Base-by-base conservation (phyloP, 768 basidiomycete species). In the Boletus fagicola region DNA sequence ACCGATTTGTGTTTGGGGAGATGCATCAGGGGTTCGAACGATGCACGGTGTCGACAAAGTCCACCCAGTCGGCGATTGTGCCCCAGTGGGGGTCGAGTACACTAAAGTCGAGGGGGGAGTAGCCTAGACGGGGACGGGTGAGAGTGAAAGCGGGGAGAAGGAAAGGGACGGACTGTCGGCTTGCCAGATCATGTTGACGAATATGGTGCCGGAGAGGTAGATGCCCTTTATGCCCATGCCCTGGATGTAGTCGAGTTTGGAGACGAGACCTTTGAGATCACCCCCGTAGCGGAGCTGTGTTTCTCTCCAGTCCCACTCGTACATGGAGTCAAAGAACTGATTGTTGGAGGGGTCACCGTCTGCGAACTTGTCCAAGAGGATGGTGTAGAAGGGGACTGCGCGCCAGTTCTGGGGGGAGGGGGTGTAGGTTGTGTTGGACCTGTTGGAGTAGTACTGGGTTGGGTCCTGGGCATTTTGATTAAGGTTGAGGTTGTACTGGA, bases 161-260 rank as follows among this genome's bases (percentile, higher is more conserved):
- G 44, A 38, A 36, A 28, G 49, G 43, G 28, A 83, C 92, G 68
- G 53, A 94, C 94, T 93, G 81, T 96, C 94, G 4, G 92, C 89
- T 68, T 94, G 88, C 94, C 94, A 96, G n/a, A 92, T 74, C 94
- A 94, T 94, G 80, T 96, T 96, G 59, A 97, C 59, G 73, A 93
- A 97, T 51, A 87, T 85, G 1, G 94, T 97, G 51, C 94, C 94
- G 24, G 94, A 92, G 70, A 96, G 89, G 76, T 92, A 97, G 64
- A 97, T 85, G 51, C 85, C 80, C 64, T 78, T 78, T 58, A 93
- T 74, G 61, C 94, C 94, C 91, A 95, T 94, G 60, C 90, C 91
- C 45, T 91, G 78, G 18, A 97, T 77, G 70, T 97, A 97, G 73
- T 97, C 94, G 59, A 97, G 77, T 56, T 81, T 85, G 22, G 82